Evolutionary conservation across 495 filamentous ascomycete genomes (phyloP).

Genomic region (Penicillium manginii): DNA sequence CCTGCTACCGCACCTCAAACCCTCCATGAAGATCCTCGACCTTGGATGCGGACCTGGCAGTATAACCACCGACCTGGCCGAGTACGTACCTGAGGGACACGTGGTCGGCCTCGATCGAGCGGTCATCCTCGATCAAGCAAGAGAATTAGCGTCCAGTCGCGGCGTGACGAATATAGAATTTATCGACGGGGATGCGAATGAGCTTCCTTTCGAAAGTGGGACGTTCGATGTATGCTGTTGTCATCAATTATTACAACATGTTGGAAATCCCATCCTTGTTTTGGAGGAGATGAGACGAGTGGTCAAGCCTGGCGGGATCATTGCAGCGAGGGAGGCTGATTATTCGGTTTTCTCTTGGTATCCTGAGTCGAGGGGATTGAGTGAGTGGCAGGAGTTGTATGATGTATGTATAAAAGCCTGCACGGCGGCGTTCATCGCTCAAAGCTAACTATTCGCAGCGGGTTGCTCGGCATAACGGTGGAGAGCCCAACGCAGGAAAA

Average conservation of each 20-base stretch:
- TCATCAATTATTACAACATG: constrained; percentile 59
- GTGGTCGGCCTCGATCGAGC: constrained; percentile 47
- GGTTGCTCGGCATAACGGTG: constrained; percentile 44
- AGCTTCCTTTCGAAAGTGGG: constrained; percentile 45
- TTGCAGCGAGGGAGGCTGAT: constrained; percentile 54
- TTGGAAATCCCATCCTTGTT: constrained; percentile 43
- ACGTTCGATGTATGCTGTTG: constrained; percentile 62
- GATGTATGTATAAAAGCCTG: no score
- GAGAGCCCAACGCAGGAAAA: constrained; percentile 54
- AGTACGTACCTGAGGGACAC: constrained; percentile 47
- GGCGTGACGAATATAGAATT: constrained; percentile 51
- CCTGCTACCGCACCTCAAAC: constrained; percentile 51
- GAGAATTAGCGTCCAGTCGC: constrained; percentile 34
- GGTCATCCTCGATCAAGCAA: constrained; percentile 40
- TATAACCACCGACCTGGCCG: constrained; percentile 57
- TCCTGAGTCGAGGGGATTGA: constrained; percentile 46
- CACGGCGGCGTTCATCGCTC: no score
- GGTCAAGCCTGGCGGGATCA: constrained; percentile 52
- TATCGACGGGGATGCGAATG: constrained; percentile 47
- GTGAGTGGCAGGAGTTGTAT: constrained; percentile 45
- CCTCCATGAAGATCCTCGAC: constrained; percentile 56
- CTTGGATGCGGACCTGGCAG: constrained; percentile 63
- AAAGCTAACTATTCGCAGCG: no score
- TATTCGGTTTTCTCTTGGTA: constrained; percentile 47
- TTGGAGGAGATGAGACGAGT: constrained; percentile 56